Conservation (phyloP, 129 eudicot species). For the Centella asiatica region DNA sequence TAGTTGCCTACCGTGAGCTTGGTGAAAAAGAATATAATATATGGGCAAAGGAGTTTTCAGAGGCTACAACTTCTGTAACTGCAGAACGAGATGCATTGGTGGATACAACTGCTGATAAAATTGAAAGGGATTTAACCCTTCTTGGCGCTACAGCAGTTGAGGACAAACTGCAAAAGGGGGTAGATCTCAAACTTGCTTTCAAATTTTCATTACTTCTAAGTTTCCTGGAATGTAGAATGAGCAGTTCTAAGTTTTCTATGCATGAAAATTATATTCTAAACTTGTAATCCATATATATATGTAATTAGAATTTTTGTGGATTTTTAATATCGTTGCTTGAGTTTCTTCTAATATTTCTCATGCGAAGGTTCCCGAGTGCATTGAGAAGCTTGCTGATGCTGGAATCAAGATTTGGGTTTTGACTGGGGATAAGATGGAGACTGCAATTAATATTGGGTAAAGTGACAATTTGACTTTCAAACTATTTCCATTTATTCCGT, state of each 20-base stretch:
- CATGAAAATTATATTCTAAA: not conserved
- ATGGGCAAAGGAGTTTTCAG: slow-evolving; percentile 72
- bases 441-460: slow-evolving; percentile 96
- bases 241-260: not conserved
- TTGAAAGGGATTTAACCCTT: slow-evolving; percentile 69
- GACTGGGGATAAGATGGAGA: slow-evolving; percentile 99
- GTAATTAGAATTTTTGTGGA: not conserved
- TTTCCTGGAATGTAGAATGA: slow-evolving; percentile 1
- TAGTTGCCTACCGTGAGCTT: slow-evolving; percentile 72
- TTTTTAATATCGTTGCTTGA: not conserved
- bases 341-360: slow-evolving; percentile 4
- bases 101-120: slow-evolving; percentile 76
- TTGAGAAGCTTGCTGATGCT: slow-evolving; percentile 77
- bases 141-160: slow-evolving; percentile 99
- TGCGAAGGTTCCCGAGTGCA: slow-evolving; percentile 89
- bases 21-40: slow-evolving; percentile 50
- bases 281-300: not conserved
- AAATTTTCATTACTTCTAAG: not conserved
- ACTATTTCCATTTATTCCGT: not conserved
- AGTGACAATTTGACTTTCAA: slow-evolving; percentile 8
- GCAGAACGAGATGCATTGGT: slow-evolving; percentile 71
- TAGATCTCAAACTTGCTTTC: slow-evolving; percentile 19
- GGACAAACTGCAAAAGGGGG: slow-evolving; percentile 98
- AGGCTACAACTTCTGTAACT: slow-evolving; percentile 58
- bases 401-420: slow-evolving; percentile 96